Percentiles rank a stretch among this genome's conserved stretches.
phyloP scores from a whole-genome alignment of 345 rosid genomes.

The Eucalyptus erythrocorys region DNA sequence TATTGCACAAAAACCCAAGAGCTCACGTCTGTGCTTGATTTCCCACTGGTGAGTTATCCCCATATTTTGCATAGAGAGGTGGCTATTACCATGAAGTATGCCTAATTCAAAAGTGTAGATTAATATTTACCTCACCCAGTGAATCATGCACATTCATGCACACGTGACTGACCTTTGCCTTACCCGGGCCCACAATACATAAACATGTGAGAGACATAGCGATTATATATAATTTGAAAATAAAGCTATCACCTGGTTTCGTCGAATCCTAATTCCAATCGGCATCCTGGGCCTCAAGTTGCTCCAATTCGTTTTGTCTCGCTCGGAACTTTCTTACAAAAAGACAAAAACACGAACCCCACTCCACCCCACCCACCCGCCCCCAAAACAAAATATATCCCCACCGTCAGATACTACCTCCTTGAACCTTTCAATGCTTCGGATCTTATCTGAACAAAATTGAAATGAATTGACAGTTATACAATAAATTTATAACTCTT shows the following conservation, averaged over 20 bases:
- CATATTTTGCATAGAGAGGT: background rate
- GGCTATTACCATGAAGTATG: background rate
- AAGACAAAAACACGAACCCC: background rate
- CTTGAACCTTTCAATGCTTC: background rate
- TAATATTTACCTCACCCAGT: background rate
- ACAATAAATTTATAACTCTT: too few species aligned
- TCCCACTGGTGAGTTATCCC: background rate
- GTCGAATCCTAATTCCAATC: background rate
- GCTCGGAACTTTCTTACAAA: background rate
- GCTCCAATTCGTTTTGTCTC: background rate
- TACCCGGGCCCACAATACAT: background rate
- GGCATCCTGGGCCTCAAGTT: background rate
- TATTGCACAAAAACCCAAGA: background rate
- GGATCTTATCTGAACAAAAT: background rate
- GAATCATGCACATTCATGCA: background rate
- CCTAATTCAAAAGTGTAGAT: background rate
- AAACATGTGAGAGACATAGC: background rate
- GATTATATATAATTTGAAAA: background rate
- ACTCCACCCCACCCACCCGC: too few species aligned
- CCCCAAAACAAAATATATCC: background rate
- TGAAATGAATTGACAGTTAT: accelerated
- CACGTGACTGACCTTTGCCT: background rate
- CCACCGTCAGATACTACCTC: background rate
- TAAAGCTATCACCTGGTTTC: background rate
- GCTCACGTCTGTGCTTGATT: background rate